Conservation (phyloP, 2,329 filamentous ascomycete species). For the Diaporthe sp. region DNA sequence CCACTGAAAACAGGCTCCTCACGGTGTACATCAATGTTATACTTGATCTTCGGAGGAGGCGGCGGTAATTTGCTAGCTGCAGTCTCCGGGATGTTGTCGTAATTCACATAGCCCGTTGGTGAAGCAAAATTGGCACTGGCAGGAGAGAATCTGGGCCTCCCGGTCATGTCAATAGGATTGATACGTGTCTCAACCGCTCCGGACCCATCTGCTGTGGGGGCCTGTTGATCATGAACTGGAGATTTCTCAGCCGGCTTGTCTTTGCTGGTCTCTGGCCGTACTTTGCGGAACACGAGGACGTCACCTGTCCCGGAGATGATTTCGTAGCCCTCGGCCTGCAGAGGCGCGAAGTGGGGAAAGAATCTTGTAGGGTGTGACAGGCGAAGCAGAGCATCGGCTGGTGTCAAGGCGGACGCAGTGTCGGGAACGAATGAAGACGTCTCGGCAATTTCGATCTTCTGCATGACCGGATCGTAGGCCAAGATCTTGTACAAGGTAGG, state of each 20-base stretch:
- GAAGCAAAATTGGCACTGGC: slow-evolving; percentile 72
- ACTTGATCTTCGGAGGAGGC: slow-evolving; percentile 52
- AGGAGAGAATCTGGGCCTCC: slow-evolving; percentile 53
- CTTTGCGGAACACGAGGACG: slow-evolving; percentile 77
- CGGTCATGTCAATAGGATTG: slow-evolving; percentile 74
- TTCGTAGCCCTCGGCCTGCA: slow-evolving; percentile 75
- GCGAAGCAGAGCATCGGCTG: slow-evolving; percentile 71
- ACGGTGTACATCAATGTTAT: slow-evolving; percentile 59
- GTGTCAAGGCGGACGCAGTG: slow-evolving; percentile 64
- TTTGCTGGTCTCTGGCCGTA: slow-evolving; percentile 49
- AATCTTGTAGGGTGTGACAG: slow-evolving; percentile 76
- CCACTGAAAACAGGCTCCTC: slow-evolving; percentile 65
- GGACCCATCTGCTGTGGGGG: neutral
- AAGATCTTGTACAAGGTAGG: slow-evolving; percentile 73
- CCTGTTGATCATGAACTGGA: slow-evolving; percentile 37
- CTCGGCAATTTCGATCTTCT: slow-evolving; percentile 71
- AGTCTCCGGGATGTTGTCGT: slow-evolving; percentile 59
- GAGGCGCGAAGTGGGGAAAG: slow-evolving; percentile 71
- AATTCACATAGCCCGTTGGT: slow-evolving; percentile 76
- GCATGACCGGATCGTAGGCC: slow-evolving; percentile 73
- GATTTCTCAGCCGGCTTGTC: slow-evolving; percentile 34
- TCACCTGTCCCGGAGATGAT: slow-evolving; percentile 75
- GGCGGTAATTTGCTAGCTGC: slow-evolving; percentile 49
- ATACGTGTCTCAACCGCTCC: slow-evolving; percentile 47
- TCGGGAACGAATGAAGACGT: slow-evolving; percentile 69